These are phyloP conservation scores for Knufia fluminis DNA, from an alignment of 2,329 filamentous ascomycete genomes.

Conservation along the genomic window DNA sequence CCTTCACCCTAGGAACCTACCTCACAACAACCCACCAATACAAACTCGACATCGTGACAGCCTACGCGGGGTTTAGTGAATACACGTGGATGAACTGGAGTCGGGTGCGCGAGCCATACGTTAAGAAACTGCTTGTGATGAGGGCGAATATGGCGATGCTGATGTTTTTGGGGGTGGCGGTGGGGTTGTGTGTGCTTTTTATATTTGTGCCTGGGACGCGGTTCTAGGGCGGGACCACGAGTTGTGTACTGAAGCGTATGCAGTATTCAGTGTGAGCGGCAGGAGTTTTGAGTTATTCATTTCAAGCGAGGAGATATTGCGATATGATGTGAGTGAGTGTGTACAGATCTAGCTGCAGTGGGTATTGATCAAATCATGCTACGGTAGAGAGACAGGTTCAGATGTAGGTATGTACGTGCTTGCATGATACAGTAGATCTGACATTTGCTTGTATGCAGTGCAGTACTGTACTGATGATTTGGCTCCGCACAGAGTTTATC, in stretches of 20 bases:
- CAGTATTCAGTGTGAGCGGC: too few relatives aligned
- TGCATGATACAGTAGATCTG: too few relatives aligned
- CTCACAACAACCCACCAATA: constrained; percentile 88
- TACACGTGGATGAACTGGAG: constrained; percentile 94
- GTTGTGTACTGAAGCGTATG: neutral
- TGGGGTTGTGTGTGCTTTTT: constrained; percentile 79
- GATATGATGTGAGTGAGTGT: neutral
- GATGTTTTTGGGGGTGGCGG: constrained; percentile 66
- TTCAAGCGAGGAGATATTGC: neutral
- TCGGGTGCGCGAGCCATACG: constrained; percentile 79
- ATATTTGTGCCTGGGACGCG: constrained; percentile 80
- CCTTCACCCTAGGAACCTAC: constrained; percentile 87
- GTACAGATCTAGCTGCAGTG: neutral
- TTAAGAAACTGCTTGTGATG: constrained; percentile 74
- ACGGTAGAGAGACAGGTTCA: neutral
- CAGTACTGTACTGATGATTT: too few relatives aligned
- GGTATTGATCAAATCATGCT: neutral
- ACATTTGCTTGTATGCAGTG: too few relatives aligned
- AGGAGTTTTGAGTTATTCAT: neutral
- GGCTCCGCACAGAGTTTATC: too few relatives aligned
- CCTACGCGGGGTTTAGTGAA: constrained; percentile 82
- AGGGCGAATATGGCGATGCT: constrained; percentile 72
- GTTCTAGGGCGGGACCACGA: constrained; percentile 24
- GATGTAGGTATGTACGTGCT: neutral
- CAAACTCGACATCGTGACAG: constrained; percentile 84